A percentile compares a stretch with the other conserved stretches of the same genome.
Conservation (phyloP, 2,329 filamentous ascomycete genomes). For the Coniosporium tulheliwenetii region DNA sequence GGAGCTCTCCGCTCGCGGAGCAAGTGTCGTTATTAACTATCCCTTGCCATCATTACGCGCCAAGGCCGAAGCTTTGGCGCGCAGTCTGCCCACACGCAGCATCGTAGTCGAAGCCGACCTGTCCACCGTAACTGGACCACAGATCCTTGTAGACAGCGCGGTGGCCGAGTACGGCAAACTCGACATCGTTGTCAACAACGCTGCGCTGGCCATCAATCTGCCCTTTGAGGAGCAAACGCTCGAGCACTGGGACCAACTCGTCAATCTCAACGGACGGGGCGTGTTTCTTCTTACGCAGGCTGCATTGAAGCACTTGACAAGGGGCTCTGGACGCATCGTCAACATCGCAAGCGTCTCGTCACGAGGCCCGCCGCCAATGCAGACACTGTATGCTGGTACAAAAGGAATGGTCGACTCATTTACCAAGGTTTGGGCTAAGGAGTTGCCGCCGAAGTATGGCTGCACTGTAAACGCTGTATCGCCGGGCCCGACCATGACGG, state of each 20-base stretch:
- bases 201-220: slow-evolving; percentile 20
- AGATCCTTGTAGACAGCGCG: slow-evolving; percentile 19
- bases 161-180: slow-evolving; percentile 18
- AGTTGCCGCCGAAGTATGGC: slow-evolving; percentile 28
- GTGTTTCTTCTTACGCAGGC: slow-evolving; percentile 27
- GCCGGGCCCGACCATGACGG: slow-evolving; percentile 27
- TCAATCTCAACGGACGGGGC: slow-evolving; percentile 27
- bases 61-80: slow-evolving; percentile 15
- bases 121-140: slow-evolving; percentile 20
- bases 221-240: slow-evolving; percentile 23
- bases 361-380: slow-evolving; percentile 17
- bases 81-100: slow-evolving; percentile 12
- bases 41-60: slow-evolving; percentile 15
- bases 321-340: slow-evolving; percentile 22
- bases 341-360: slow-evolving; percentile 26
- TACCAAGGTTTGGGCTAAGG: slow-evolving; percentile 29
- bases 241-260: slow-evolving; percentile 22
- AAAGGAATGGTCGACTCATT: slow-evolving; percentile 35
- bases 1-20: slow-evolving; percentile 30
- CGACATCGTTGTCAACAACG: slow-evolving; percentile 25
- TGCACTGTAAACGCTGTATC: slow-evolving; percentile 31
- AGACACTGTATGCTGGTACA: slow-evolving; percentile 34
- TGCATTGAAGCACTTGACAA: slow-evolving; percentile 22
- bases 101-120: slow-evolving; percentile 29
- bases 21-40: slow-evolving; percentile 34